Evolutionary conservation across 2,329 filamentous ascomycete species (phyloP).

Genomic region (Colletotrichum lupini): DNA sequence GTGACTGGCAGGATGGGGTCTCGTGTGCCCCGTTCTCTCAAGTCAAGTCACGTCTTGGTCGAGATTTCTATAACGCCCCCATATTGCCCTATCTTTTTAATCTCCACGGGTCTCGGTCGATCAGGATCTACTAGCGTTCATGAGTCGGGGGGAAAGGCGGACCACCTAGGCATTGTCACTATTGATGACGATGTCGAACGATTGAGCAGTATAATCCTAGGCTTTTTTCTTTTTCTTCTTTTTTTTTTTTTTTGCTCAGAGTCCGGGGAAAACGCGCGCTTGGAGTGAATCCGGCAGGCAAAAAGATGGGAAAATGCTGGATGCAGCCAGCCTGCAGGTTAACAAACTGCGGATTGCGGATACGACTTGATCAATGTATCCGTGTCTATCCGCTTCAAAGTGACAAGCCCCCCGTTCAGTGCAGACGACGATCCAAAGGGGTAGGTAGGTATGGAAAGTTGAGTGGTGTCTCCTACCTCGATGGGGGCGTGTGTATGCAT

Average conservation of each 20-base stretch:
- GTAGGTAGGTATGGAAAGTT: too few species aligned
- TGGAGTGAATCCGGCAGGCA: neutral
- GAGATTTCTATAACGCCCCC: neutral
- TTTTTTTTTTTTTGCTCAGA: neutral
- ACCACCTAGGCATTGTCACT: too few species aligned
- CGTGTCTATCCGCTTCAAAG: neutral
- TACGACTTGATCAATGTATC: neutral
- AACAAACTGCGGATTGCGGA: neutral
- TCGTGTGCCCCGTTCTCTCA: neutral
- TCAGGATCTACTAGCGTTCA: neutral
- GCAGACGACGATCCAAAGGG: neutral
- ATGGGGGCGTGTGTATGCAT: neutral
- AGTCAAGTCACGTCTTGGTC: too few species aligned
- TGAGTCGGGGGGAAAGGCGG: neutral
- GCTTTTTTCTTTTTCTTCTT: too few species aligned
- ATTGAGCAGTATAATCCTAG: neutral
- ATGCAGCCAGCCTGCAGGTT: neutral
- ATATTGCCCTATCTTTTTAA: neutral
- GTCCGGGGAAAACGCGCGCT: neutral
- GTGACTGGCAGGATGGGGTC: neutral
- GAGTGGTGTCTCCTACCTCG: neutral
- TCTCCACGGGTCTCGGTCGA: neutral
- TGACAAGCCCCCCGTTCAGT: neutral
- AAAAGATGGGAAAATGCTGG: neutral
- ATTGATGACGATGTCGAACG: neutral